Evolutionary conservation across 2,329 filamentous ascomycete species (phyloP).

Genomic region (Colletotrichum orchidophilum): DNA sequence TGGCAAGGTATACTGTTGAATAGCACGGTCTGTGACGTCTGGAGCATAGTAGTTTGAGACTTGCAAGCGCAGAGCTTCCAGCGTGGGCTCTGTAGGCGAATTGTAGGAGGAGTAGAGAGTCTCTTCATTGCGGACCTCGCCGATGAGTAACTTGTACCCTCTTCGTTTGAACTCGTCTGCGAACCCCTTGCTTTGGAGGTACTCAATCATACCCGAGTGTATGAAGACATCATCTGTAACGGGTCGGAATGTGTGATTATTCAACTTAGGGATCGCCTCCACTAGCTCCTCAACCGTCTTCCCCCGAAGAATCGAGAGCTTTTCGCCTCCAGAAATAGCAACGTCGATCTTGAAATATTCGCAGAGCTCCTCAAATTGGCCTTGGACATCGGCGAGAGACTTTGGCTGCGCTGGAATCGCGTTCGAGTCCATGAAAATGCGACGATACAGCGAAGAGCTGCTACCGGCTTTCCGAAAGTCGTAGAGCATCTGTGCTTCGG

Average conservation of each 20-base stretch:
- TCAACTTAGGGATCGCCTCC: slow-evolving; percentile 46
- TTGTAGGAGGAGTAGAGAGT: slow-evolving; percentile 53
- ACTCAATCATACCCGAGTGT: slow-evolving; percentile 47
- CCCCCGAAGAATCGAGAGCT: slow-evolving; percentile 44
- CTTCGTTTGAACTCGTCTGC: slow-evolving; percentile 47
- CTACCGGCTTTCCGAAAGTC: slow-evolving; percentile 41
- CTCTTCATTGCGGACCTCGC: slow-evolving; percentile 55
- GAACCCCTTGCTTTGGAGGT: slow-evolving; percentile 47
- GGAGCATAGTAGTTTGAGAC: slow-evolving; percentile 55
- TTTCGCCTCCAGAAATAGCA: slow-evolving; percentile 38
- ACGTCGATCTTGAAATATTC: slow-evolving; percentile 42
- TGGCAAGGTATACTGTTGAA: slow-evolving; percentile 48
- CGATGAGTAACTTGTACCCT: slow-evolving; percentile 49
- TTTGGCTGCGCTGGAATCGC: slow-evolving; percentile 56
- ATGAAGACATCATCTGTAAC: slow-evolving; percentile 54
- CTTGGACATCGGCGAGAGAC: slow-evolving; percentile 45
- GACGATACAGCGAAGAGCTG: slow-evolving; percentile 40
- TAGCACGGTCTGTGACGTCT: slow-evolving; percentile 45
- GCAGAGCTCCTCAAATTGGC: slow-evolving; percentile 55
- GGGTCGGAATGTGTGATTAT: slow-evolving; percentile 56
- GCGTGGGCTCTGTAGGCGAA: slow-evolving; percentile 42
- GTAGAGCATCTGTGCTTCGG: slow-evolving; percentile 51
- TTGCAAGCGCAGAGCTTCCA: slow-evolving; percentile 48
- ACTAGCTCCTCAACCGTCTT: slow-evolving; percentile 45
- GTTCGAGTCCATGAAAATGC: slow-evolving; percentile 55